Conservation (phyloP, 371 early-diverging fungal species). For the Capillidium heterosporum region DNA sequence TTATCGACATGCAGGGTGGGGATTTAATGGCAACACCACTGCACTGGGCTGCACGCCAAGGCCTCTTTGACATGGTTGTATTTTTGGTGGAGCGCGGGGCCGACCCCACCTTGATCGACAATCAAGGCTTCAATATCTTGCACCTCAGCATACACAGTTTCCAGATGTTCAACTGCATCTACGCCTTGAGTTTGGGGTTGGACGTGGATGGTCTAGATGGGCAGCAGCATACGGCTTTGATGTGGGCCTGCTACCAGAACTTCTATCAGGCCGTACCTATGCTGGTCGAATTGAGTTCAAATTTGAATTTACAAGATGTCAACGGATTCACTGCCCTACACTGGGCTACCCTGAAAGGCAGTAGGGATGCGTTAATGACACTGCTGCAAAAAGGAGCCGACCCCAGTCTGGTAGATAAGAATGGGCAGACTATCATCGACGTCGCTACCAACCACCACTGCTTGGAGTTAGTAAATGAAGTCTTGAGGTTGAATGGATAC, state of each 20-base stretch:
- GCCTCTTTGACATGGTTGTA: slow-evolving; percentile 50
- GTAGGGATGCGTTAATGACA: slow-evolving; percentile 30
- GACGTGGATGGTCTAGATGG: slow-evolving; percentile 55
- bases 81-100: slow-evolving; percentile 62
- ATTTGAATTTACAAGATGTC: slow-evolving; percentile 39
- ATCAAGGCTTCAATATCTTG: slow-evolving; percentile 74
- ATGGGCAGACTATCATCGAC: slow-evolving; percentile 57
- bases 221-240: slow-evolving; percentile 68
- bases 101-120: slow-evolving; percentile 46
- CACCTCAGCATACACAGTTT: slow-evolving; percentile 86
- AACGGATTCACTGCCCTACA: slow-evolving; percentile 51
- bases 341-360: slow-evolving; percentile 45
- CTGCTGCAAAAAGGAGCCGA: slow-evolving; percentile 42
- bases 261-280: slow-evolving; percentile 43
- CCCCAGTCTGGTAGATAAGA: slow-evolving; percentile 37
- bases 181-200: slow-evolving; percentile 37
- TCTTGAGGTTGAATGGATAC: slow-evolving; percentile 53
- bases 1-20: slow-evolving; percentile 52
- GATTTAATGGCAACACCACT: slow-evolving; percentile 69
- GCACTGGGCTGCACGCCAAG: slow-evolving; percentile 69
- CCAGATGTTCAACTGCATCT: slow-evolving; percentile 50
- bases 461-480: slow-evolving; percentile 14
- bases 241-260: slow-evolving; percentile 90
- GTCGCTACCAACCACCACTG: slow-evolving; percentile 16
- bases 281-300: slow-evolving; percentile 48